Evolutionary conservation across 1,284 basidiomycete species (phyloP).

Genomic region (Apiotrichum akiyoshidainum): DNA sequence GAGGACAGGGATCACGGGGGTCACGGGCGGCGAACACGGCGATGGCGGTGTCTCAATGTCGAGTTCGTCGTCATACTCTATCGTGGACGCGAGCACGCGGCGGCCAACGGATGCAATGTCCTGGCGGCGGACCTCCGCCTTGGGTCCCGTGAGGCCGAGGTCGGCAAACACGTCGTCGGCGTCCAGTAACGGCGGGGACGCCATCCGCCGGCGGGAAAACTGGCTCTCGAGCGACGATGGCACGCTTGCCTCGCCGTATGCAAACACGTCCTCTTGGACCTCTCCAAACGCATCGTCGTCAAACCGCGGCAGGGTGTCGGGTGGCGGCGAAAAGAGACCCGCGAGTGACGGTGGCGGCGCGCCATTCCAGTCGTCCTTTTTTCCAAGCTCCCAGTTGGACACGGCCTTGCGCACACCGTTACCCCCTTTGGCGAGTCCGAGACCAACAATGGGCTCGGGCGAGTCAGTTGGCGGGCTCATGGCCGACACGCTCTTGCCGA

Average conservation of each 20-base stretch:
- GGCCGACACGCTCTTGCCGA: constrained; percentile 14
- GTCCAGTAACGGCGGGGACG: constrained; percentile 15
- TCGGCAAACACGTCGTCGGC: constrained; percentile 9
- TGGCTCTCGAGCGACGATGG: not conserved
- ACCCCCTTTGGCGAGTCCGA: constrained; percentile 33
- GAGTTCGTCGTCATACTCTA: constrained; percentile 21
- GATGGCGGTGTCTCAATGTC: constrained; percentile 6
- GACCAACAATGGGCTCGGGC: constrained; percentile 24
- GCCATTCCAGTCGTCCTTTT: not conserved
- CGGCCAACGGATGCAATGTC: constrained; percentile 14
- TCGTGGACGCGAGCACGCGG: constrained; percentile 20
- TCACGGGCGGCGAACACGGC: not conserved
- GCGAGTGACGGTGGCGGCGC: constrained; percentile 12
- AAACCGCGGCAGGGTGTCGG: not conserved
- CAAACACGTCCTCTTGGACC: constrained; percentile 36
- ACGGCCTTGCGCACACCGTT: constrained; percentile 37
- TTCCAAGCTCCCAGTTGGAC: constrained; percentile 35
- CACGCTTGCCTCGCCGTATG: not conserved
- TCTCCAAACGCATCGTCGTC: constrained; percentile 30
- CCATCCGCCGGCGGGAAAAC: not conserved
- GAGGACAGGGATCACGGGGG: not conserved
- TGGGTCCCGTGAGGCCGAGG: constrained; percentile 4
- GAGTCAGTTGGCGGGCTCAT: constrained; percentile 19
- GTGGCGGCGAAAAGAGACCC: constrained; percentile 16
- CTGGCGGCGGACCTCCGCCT: constrained; percentile 15